phyloP scores from a whole-genome alignment of 306 rosid species.

The Oxytropis ochrocephala region DNA sequence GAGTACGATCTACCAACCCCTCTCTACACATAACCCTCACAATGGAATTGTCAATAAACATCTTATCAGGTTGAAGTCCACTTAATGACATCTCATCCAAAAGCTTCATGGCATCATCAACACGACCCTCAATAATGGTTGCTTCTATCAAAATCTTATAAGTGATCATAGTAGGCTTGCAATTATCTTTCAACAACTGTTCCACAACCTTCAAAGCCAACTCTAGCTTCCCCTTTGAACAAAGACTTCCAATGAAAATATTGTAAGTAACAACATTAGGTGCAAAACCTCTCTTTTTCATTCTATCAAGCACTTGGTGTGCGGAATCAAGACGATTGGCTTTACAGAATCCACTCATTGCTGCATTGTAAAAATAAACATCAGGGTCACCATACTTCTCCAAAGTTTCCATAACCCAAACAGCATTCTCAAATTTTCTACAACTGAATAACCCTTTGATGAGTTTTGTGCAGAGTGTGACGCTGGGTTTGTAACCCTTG shows the following conservation, averaged over 20 bases:
- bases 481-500: constrained; percentile 65
- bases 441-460: constrained; percentile 66
- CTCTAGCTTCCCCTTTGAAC: constrained; percentile 54
- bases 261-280: constrained; percentile 81
- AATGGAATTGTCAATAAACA: constrained; percentile 59
- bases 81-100: constrained; percentile 64
- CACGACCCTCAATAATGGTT: constrained; percentile 55
- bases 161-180: constrained; percentile 71
- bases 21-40: constrained; percentile 69
- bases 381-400: constrained; percentile 77
- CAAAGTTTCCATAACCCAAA: constrained; percentile 64
- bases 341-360: constrained; percentile 64
- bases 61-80: constrained; percentile 64
- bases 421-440: constrained; percentile 48
- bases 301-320: constrained; percentile 53
- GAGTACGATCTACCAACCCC: constrained; percentile 66
- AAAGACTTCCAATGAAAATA: constrained; percentile 74
- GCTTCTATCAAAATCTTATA: constrained; percentile 83
- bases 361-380: constrained; percentile 68
- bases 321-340: constrained; percentile 56
- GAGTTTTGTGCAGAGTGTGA: constrained; percentile 65
- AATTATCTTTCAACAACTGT: constrained; percentile 54
- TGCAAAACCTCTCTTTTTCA: constrained; percentile 56
- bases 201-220: constrained; percentile 54
- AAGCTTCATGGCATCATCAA: constrained; percentile 60